phyloP scores from a whole-genome alignment of 2,329 filamentous ascomycete genomes.

The Fusarium begoniae region DNA sequence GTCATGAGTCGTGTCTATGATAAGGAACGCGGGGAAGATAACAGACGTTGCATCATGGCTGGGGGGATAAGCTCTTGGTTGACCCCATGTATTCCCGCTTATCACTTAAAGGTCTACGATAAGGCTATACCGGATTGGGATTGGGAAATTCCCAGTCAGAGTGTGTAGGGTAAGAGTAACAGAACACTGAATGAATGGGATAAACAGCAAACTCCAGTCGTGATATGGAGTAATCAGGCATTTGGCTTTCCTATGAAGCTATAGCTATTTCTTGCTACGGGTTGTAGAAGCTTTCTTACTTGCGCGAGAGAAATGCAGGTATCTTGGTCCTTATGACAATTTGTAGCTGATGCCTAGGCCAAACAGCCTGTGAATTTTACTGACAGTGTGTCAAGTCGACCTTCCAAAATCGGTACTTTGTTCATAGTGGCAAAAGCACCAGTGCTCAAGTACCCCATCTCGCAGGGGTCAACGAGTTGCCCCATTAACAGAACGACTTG shows the following conservation, averaged over 20 bases:
- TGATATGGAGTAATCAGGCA: accelerated
- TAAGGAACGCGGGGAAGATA: not conserved
- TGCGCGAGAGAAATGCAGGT: too few relatives aligned
- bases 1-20: not conserved
- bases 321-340: accelerated
- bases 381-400: accelerated
- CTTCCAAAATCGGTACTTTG: accelerated
- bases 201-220: not conserved
- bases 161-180: not conserved
- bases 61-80: not conserved
- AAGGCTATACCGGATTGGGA: not conserved
- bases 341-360: accelerated
- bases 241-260: too few relatives aligned
- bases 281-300: accelerated
- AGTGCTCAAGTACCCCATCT: accelerated
- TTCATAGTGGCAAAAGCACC: accelerated
- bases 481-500: not conserved
- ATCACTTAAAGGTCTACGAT: accelerated
- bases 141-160: accelerated
- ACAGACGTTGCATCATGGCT: not conserved
- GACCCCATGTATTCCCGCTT: not conserved
- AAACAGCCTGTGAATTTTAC: accelerated
- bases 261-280: accelerated
- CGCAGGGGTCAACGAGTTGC: accelerated
- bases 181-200: not conserved